These are phyloP conservation scores for Cystodermella granulosa DNA, from an alignment of 1,284 basidiomycete genomes.

Conservation along the genomic window DNA sequence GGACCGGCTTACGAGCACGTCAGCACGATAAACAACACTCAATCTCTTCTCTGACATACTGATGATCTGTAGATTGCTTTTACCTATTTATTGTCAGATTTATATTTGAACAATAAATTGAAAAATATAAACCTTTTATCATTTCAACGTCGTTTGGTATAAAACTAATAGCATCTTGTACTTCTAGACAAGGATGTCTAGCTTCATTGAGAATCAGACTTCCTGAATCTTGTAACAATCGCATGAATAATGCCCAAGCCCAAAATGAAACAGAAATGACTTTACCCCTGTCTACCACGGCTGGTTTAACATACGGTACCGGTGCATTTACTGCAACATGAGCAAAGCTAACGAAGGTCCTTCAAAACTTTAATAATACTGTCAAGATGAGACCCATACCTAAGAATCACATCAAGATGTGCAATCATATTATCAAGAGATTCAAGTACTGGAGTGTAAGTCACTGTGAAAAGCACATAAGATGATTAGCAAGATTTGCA, in stretches of 20 bases:
- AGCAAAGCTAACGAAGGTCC: slow-evolving; percentile 60
- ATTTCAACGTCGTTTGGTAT: slow-evolving; percentile 94
- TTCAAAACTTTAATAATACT: background rate
- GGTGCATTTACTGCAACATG: slow-evolving; percentile 86
- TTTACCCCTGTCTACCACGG: slow-evolving; percentile 64
- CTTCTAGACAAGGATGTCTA: slow-evolving; percentile 93
- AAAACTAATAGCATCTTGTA: slow-evolving; percentile 92
- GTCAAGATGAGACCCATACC: slow-evolving; percentile 45
- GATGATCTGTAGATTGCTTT: slow-evolving; percentile 85
- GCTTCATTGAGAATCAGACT: slow-evolving; percentile 76
- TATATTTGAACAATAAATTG: background rate
- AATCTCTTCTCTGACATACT: slow-evolving; percentile 46
- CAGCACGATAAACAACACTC: background rate
- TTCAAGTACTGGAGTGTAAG: slow-evolving; percentile 89
- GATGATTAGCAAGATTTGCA: background rate
- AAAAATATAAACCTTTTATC: slow-evolving; percentile 65
- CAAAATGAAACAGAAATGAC: too few relatives aligned
- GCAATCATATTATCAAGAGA: slow-evolving; percentile 84
- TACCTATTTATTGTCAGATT: slow-evolving; percentile 35
- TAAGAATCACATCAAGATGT: slow-evolving; percentile 86
- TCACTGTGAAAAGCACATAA: slow-evolving; percentile 47
- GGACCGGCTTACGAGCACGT: slow-evolving; percentile 62
- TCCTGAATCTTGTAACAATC: slow-evolving; percentile 56
- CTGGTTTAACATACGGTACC: slow-evolving; percentile 83
- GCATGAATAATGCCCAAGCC: too few relatives aligned